Evolutionary conservation across 2,329 filamentous ascomycete genomes (phyloP), one percentile per base, ranked within the genome.

Genomic region (Coniella vitis): DNA sequence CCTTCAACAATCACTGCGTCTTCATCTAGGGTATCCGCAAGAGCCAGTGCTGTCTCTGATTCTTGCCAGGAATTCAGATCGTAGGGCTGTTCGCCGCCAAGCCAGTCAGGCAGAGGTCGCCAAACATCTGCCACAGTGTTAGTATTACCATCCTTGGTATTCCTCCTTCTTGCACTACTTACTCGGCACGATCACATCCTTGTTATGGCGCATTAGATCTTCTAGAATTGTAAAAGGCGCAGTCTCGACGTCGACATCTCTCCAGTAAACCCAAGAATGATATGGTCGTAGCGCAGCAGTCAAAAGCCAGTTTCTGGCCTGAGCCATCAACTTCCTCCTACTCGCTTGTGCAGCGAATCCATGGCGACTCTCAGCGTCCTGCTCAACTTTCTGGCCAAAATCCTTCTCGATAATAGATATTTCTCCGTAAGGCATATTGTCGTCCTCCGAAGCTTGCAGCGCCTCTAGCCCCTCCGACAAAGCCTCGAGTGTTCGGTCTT

Each of bases 51-150:
- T 0, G 93, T 98, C 63, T 98, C 94, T 0, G 93, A 98, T 68
- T 98, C 93, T 67, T 98, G 93, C 93, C 93, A 98, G 14, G 91
- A 97, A 67, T 98, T 98, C 59, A 98, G 68, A 69, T 98, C 93
- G 65, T 98, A 98, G 1, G 93, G 93, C 65, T 98, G 93, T 65
- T 98, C 93, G 60, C 93, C 94, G 39, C 93, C 93, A 20, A 98
- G 86, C 93, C 93, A 98, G 67, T 98, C 93, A 7, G 93, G 93
- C 41, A 98, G 79, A n/a, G 93, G 93, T 56, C 93, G 84, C 93
- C 93, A 98, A 52, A 98, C 93, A 71, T 98, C 86, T 90, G 53
- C 10, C n/a, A 45, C 37, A n/a, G 3, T 52, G 45, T 54, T 38
- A 44, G 17, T 52, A 38, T 44, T 14, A 5, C n/a, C 17, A 14